These are phyloP conservation scores for Polyporus arcularius DNA, from an alignment of 768 basidiomycete genomes.

Conservation along the genomic window DNA sequence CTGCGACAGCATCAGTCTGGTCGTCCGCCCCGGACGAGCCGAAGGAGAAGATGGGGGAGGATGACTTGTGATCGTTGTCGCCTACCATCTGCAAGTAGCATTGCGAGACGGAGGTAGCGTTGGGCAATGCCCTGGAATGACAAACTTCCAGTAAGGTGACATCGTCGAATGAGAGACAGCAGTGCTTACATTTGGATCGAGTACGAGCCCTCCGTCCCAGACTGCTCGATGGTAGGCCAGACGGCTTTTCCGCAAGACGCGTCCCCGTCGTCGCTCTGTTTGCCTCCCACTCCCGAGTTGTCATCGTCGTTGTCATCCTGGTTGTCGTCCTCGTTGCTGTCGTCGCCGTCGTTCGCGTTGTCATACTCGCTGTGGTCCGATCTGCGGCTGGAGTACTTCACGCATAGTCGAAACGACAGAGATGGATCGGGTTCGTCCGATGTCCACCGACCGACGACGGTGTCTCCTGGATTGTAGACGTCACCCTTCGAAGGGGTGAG, in stretches of 20 bases:
- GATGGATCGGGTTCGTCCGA: conserved; percentile 27
- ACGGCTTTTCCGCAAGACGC: conserved; percentile 27
- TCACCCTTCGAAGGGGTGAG: conserved; percentile 30
- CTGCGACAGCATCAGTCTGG: no score
- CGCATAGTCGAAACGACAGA: conserved; percentile 38
- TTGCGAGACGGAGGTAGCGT: conserved; percentile 21
- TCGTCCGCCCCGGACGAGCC: conserved; percentile 6
- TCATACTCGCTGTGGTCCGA: neutral
- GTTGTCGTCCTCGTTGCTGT: neutral
- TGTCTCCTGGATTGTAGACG: conserved; percentile 31
- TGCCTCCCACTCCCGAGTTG: neutral
- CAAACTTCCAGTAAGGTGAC: no score
- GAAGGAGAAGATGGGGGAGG: conserved; percentile 33
- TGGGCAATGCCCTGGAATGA: conserved; percentile 17
- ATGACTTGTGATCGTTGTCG: conserved; percentile 26
- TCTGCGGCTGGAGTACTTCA: conserved; percentile 1
- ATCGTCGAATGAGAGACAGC: no score
- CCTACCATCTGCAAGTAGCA: conserved; percentile 35
- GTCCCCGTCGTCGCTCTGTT: neutral
- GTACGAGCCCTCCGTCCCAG: conserved; percentile 25
- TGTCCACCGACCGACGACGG: conserved; percentile 35
- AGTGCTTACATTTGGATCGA: conserved; percentile 25
- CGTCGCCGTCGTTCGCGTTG: neutral
- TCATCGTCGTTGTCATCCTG: neutral
- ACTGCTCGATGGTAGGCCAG: conserved; percentile 29